Conservation (phyloP, 148 eudicot species). For the Tetragonia tetragonoides region DNA sequence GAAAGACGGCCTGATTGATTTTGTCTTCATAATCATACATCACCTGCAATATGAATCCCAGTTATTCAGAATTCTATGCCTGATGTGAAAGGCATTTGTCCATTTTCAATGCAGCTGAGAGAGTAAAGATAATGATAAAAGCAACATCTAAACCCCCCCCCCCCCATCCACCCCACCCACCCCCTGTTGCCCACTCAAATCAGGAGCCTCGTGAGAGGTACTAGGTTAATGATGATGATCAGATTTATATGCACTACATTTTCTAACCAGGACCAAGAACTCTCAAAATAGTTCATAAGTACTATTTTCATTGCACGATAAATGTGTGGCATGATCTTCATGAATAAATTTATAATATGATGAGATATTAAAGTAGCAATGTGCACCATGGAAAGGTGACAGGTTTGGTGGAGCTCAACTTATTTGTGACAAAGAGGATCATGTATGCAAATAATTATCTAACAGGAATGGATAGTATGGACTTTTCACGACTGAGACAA, state of each 20-base stretch:
- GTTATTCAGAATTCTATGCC: constrained; percentile 7
- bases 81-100: background rate
- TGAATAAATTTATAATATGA: background rate
- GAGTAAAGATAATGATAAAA: too few species aligned
- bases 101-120: too few species aligned
- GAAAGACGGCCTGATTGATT: constrained; percentile 96
- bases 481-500: constrained; percentile 6
- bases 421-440: background rate
- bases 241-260: background rate
- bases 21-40: constrained; percentile 83
- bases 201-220: too few species aligned
- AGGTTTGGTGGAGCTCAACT: background rate
- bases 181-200: too few species aligned
- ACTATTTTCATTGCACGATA: background rate
- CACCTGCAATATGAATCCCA: constrained; percentile 20
- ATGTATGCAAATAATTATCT: background rate
- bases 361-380: background rate
- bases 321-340: background rate
- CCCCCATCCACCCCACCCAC: too few species aligned
- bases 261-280: background rate
- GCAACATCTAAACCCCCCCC: too few species aligned
- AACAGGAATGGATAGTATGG: background rate
- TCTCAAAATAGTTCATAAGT: background rate
- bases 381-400: background rate
- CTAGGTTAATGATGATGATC: too few species aligned